These are phyloP conservation scores for Aspergillus egyptiacus DNA, from an alignment of 495 filamentous ascomycete species.

Conservation along the genomic window DNA sequence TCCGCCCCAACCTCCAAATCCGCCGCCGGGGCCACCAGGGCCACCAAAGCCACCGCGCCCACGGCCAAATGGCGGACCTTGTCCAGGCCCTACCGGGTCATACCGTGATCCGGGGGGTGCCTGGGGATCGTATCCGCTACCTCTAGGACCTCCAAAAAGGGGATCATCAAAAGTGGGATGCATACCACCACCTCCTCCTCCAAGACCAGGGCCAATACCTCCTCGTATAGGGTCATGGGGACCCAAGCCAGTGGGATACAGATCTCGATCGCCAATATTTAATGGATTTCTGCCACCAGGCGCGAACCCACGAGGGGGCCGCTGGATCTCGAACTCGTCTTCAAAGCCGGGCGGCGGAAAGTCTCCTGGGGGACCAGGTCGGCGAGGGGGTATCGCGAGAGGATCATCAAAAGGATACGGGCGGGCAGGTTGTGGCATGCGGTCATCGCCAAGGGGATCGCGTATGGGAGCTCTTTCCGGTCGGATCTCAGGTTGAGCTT, in stretches of 20 bases:
- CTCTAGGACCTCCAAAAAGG: constrained; percentile 64
- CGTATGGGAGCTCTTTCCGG: constrained; percentile 26
- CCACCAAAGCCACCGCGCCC: constrained; percentile 37
- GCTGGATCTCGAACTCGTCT: constrained; percentile 81
- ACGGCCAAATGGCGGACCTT: constrained; percentile 41
- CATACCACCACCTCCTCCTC: constrained; percentile 68
- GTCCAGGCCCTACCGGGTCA: constrained; percentile 79
- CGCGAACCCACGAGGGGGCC: constrained; percentile 52
- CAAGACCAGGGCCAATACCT: constrained; percentile 50
- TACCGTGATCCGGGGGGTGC: constrained; percentile 58
- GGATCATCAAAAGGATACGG: constrained; percentile 66
- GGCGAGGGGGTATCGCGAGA: constrained; percentile 54
- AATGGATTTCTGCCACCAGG: constrained; percentile 50
- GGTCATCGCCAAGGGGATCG: constrained; percentile 50
- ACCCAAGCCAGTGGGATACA: constrained; percentile 82
- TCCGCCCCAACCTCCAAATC: constrained; percentile 54
- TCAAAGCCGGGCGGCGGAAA: constrained; percentile 87
- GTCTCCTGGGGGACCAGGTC: constrained; percentile 65
- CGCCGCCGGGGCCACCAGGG: constrained; percentile 41
- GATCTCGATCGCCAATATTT: constrained; percentile 73
- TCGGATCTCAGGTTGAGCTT: constrained; percentile 21
- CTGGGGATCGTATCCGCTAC: constrained; percentile 38
- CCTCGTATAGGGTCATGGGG: constrained; percentile 75
- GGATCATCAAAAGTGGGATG: constrained; percentile 94
- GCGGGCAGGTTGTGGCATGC: constrained; percentile 51